Evolutionary conservation across 768 basidiomycete species (phyloP).

Genomic region (Candolleomyces eurysporus): DNA sequence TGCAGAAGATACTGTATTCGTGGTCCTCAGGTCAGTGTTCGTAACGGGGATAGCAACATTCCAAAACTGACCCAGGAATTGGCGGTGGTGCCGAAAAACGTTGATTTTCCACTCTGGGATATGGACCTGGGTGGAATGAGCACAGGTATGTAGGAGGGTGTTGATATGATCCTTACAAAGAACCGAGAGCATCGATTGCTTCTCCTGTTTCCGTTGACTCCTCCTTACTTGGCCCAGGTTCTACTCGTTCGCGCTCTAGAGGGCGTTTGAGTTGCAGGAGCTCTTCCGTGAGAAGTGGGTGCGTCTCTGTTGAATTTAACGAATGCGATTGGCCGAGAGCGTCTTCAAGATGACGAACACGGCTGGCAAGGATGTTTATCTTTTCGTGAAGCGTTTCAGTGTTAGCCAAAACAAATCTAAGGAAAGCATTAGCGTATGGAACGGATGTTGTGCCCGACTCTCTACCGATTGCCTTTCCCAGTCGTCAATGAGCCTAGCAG

Average conservation of each 20-base stretch:
- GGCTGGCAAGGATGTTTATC: constrained; percentile 55
- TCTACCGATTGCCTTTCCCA: constrained; percentile 68
- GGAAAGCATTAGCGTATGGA: not conserved
- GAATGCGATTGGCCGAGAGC: constrained; percentile 55
- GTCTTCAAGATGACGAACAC: constrained; percentile 69
- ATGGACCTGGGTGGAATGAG: constrained; percentile 45
- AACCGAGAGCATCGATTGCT: constrained; percentile 62
- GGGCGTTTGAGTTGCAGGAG: constrained; percentile 67
- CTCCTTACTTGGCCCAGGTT: constrained; percentile 33
- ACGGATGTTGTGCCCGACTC: no score
- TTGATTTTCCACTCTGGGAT: constrained; percentile 58
- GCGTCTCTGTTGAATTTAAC: constrained; percentile 43
- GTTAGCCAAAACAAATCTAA: constrained; percentile 68
- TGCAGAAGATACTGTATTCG: constrained; percentile 57
- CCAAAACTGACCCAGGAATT: constrained; percentile 60
- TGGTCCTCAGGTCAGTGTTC: constrained; percentile 13
- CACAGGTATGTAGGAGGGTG: constrained; percentile 2
- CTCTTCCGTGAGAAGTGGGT: constrained; percentile 60
- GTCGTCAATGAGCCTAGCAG: constrained; percentile 62
- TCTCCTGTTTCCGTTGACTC: constrained; percentile 51
- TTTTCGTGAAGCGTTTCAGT: constrained; percentile 70
- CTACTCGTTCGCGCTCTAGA: constrained; percentile 54
- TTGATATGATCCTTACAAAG: constrained; percentile 42
- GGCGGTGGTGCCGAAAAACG: constrained; percentile 64
- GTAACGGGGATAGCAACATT: constrained; percentile 2